Evolutionary conservation across 148 eudicot genomes (phyloP), one percentile per base, ranked within the genome.

Genomic region (Fallopia convolvulus): DNA sequence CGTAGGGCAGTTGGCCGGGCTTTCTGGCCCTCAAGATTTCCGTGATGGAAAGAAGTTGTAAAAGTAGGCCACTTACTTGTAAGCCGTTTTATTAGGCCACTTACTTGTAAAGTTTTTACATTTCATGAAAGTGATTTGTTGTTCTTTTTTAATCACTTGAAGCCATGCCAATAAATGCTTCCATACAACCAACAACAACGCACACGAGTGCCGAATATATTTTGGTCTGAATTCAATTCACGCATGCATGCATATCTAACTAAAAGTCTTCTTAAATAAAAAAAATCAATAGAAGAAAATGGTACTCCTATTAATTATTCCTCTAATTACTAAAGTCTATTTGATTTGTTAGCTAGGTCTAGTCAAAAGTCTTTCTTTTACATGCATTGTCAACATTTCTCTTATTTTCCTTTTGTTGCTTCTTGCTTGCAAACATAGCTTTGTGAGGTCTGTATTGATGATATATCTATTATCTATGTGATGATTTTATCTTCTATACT

Each of bases 181-280:
- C 15, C 70, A 61, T 30, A 30, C 70, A 61, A 23, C 70, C 17
- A 61, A 26, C 70, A 61, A 61, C 70, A 61, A 26, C 39, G 70
- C 70, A 61, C 70, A 61, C 70, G 70, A 61, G 70, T 61, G 70
- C 39, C 70, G 70, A 61, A 61, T 61, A 61, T 61, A 10, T 61
- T 61, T 61, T 61, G 70, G 70, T 61, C 70, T 26, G 15, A 26
- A 61, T 61, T 61, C 8, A 61, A 61, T 26, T 26, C 70, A 10
- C 36, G 15, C 70, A 30, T 61, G 39, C 39, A 26, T 61, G 6
- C 39, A 58, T 23, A 15, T 50, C 55, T 12, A 20, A 20, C n/a
- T 12, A 20, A 20, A 61, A 61, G 6, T 11, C 33, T 61, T 1
- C 39, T 61, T 61, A 10, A 61, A 11, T n/a, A 44, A 44, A 6